These are phyloP conservation scores for Monosporozyma yasuniensis DNA, from an alignment of 805 yeast species.

Conservation along the genomic window DNA sequence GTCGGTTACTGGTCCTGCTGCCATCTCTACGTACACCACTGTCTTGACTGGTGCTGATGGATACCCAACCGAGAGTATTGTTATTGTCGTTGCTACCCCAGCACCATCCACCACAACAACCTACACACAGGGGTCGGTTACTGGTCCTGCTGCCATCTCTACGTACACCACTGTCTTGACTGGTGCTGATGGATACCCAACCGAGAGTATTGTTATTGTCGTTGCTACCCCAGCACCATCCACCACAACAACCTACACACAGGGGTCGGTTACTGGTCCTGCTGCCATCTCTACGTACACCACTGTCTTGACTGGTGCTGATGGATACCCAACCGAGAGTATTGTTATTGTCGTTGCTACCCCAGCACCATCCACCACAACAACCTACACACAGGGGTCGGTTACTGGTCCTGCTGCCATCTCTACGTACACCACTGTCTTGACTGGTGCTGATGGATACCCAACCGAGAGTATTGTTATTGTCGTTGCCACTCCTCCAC, in stretches of 20 bases:
- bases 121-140: neutral
- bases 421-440: neutral
- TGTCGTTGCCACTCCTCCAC: no score
- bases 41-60: slow-evolving; percentile 3
- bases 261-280: neutral
- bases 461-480: no score
- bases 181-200: slow-evolving; percentile 6
- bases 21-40: neutral
- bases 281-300: neutral
- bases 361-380: neutral
- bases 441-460: slow-evolving; percentile 5
- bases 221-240: slow-evolving; percentile 4
- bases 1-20: neutral
- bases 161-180: neutral
- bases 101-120: neutral
- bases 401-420: neutral
- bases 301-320: neutral
- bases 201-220: slow-evolving; percentile 1
- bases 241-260: neutral
- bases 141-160: neutral
- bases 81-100: slow-evolving; percentile 4
- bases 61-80: no score
- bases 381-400: neutral
- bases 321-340: no score
- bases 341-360: slow-evolving; percentile 2